Evolutionary conservation across 225 moss, liverwort and hornwort genomes (phyloP), one percentile per base, ranked within the genome.

Genomic region (Climacium dendroides): DNA sequence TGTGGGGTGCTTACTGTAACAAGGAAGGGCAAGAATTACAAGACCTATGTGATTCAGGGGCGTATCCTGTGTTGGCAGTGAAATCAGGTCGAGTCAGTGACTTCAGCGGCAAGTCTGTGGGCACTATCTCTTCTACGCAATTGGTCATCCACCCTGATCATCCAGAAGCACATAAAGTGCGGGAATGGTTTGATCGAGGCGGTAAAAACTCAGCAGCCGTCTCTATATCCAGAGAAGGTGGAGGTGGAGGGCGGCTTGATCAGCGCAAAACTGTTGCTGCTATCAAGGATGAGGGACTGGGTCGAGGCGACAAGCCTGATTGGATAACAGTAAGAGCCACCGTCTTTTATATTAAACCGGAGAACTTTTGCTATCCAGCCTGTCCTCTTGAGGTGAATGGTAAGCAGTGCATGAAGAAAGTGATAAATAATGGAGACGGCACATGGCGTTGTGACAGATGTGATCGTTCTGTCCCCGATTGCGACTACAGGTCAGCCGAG

Each of bases 401-500:
- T 41, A 98, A 95, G 90, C 95, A 97, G 88, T 98, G 98, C 89
- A 91, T 90, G 80, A 98, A 98, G 88, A 98, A 98, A 89, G 98
- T 97, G 30, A 96, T 96, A 28, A 98, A 96, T 83, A 96, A 95
- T 72, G 98, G 98, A 88, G 98, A 98, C 76, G 96, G 98, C 64
- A 97, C 94, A 43, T 98, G 96, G 93, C 93, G 94, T 74, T 98
- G 98, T 88, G 98, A 98, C 71, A 96, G 96, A 85, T 98, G 97
- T 88, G 97, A 98, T 78, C 93, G 93, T 85, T 90, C 97, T 84
- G 94, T 97, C 65, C 90, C 91, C 65, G 91, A 92, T 54, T 94
- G 94, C 80, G 94, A 94, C 63, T 94, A 94, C 89, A 92, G 94
- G 94, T 94, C 47, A 87, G 92, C 25, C 35, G 67, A 83, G 71